Evolutionary conservation across 305 asterid species (phyloP).

Genomic region (Fraxinus sp.): DNA sequence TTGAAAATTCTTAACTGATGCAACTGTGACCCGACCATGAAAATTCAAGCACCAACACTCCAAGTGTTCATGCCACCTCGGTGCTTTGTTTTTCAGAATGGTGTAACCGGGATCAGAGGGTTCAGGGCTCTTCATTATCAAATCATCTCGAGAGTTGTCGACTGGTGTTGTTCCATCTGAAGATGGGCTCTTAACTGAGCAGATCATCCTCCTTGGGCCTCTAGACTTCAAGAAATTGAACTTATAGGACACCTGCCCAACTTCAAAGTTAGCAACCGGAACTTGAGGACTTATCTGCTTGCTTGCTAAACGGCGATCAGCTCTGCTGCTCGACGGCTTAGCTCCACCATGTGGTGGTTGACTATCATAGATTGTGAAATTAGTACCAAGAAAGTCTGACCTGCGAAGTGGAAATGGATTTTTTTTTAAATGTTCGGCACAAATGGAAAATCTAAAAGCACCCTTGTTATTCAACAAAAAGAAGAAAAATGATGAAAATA

Average conservation of each 20-base stretch:
- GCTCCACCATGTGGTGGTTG: constrained; percentile 80
- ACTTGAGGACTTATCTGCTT: constrained; percentile 93
- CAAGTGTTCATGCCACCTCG: constrained; percentile 88
- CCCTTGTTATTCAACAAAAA: not conserved
- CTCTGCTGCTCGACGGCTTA: constrained; percentile 68
- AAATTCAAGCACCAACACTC: constrained; percentile 98
- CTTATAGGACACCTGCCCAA: constrained; percentile 81
- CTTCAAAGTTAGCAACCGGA: constrained; percentile 75
- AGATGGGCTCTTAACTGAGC: constrained; percentile 55
- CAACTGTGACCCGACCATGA: constrained; percentile 95
- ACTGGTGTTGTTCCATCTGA: constrained; percentile 29
- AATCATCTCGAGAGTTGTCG: constrained; percentile 27
- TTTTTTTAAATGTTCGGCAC: not conserved
- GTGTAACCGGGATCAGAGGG: constrained; percentile 32
- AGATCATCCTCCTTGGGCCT: constrained; percentile 91
- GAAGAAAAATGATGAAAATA: not conserved
- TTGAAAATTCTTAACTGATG: constrained; percentile 92
- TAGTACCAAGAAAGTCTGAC: constrained; percentile 91
- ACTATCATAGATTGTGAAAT: constrained; percentile 74
- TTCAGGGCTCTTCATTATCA: constrained; percentile 30
- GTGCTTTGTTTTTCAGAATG: constrained; percentile 78
- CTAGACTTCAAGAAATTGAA: constrained; percentile 85
- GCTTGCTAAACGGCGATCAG: constrained; percentile 75
- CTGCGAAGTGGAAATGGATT: constrained; percentile 34
- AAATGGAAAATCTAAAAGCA: not conserved